phyloP scores from a whole-genome alignment of 345 rosid species.

The Sisymbrium altissimum region DNA sequence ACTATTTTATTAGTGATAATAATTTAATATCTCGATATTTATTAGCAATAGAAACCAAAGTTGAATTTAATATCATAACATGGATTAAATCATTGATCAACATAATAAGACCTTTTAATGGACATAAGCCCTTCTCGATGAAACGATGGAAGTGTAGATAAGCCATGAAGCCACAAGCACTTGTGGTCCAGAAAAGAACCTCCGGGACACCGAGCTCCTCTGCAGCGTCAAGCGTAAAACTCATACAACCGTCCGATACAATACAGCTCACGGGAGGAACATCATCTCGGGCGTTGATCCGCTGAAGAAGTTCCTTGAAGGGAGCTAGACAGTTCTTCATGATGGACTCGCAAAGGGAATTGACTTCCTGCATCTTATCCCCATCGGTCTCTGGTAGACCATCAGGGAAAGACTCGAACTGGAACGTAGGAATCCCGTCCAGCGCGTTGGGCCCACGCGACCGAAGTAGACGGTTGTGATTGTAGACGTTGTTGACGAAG shows the following conservation, averaged over 20 bases:
- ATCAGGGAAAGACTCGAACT: slow-evolving; percentile 36
- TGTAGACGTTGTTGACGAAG: slow-evolving; percentile 41
- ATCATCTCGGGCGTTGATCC: background rate
- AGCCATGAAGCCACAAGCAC: slow-evolving; percentile 11
- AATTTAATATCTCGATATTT: background rate
- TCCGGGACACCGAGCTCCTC: slow-evolving; percentile 4
- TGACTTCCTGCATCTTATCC: slow-evolving; percentile 28
- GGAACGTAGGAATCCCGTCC: slow-evolving; percentile 28
- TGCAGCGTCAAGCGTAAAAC: slow-evolving; percentile 6
- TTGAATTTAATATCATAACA: background rate
- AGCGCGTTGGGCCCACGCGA: slow-evolving; percentile 30
- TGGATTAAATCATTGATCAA: background rate
- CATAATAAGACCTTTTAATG: background rate
- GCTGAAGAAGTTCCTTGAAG: background rate
- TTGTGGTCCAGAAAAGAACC: background rate
- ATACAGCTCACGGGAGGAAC: slow-evolving; percentile 14
- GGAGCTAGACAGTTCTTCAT: slow-evolving; percentile 22
- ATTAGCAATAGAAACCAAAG: background rate
- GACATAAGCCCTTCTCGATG: slow-evolving; percentile 3
- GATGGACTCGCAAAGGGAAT: slow-evolving; percentile 31
- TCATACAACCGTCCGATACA: slow-evolving; percentile 10
- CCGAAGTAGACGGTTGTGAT: slow-evolving; percentile 31
- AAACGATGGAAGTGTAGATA: background rate
- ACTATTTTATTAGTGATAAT: background rate
- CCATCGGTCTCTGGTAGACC: slow-evolving; percentile 27